A percentile compares a stretch with the other conserved stretches of the same genome.
These are phyloP conservation scores for Penicillium coprophilum DNA, from an alignment of 495 filamentous ascomycete species.

Conservation along the genomic window DNA sequence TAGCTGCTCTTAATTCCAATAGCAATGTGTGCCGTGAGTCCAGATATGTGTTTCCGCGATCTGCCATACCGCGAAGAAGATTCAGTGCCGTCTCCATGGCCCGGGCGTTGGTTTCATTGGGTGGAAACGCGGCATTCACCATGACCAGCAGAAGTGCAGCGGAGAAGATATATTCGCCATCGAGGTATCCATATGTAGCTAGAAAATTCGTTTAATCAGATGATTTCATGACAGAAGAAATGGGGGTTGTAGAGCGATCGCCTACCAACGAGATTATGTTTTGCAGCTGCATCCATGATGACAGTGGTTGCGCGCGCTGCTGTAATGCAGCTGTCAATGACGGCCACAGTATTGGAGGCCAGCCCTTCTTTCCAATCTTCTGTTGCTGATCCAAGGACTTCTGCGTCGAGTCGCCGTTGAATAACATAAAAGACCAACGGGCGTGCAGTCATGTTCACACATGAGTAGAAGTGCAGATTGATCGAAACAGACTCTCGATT, in stretches of 20 bases:
- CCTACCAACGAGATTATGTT: conserved; percentile 47
- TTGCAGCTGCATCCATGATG: conserved; percentile 47
- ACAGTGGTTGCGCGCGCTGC: conserved; percentile 47
- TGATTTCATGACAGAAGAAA: neutral
- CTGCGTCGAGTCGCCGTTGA: conserved; percentile 40
- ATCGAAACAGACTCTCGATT: conserved; percentile 49
- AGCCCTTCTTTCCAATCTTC: conserved; percentile 46
- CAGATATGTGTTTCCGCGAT: conserved; percentile 49
- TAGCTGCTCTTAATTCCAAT: conserved; percentile 33
- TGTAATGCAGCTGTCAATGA: conserved; percentile 49
- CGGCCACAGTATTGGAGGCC: conserved; percentile 40
- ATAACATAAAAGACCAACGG: conserved; percentile 52
- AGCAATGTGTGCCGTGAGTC: conserved; percentile 43
- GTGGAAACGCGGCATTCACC: conserved; percentile 50
- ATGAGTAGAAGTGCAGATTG: conserved; percentile 51
- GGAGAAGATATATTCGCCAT: conserved; percentile 50
- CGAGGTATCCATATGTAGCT: conserved; percentile 54
- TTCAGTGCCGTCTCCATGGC: conserved; percentile 45
- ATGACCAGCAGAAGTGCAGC: conserved; percentile 51
- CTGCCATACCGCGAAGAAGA: conserved; percentile 46
- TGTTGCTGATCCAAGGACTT: conserved; percentile 19
- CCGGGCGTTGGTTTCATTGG: conserved; percentile 34
- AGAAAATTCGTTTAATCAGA: neutral
- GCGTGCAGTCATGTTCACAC: conserved; percentile 52
- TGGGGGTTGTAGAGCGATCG: neutral